A percentile compares a stretch with the other conserved stretches of the same genome.
Conservation (phyloP, 2,329 filamentous ascomycete genomes). For the Aspergillus alliaceus region DNA sequence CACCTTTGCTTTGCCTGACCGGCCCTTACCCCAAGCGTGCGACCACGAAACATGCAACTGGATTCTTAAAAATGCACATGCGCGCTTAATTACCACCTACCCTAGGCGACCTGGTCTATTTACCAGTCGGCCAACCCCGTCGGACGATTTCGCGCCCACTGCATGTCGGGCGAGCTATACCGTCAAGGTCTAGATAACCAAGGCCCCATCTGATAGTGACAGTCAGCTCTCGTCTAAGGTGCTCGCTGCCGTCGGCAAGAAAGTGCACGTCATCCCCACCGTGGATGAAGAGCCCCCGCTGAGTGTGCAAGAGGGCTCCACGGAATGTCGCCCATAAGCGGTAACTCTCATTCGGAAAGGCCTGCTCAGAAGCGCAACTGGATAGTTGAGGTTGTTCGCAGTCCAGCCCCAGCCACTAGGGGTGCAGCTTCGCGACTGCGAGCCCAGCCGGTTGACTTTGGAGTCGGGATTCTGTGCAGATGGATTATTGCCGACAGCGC, state of each 20-base stretch:
- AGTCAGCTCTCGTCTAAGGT: not conserved
- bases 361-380: not conserved
- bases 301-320: not conserved
- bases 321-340: not conserved
- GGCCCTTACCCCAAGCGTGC: not conserved
- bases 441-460: slow-evolving; percentile 9
- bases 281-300: not conserved
- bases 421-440: not conserved
- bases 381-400: not conserved
- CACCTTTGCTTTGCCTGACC: not conserved
- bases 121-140: not conserved
- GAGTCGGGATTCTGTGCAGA: slow-evolving; percentile 1
- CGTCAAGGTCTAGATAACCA: not conserved
- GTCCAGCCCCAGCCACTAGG: not conserved
- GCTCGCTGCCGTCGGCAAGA: not conserved
- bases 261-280: not conserved
- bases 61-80: not conserved
- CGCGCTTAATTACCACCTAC: not conserved
- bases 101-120: not conserved
- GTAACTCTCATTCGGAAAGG: not conserved
- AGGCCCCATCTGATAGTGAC: not conserved
- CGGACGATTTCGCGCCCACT: not conserved
- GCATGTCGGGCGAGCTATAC: not conserved
- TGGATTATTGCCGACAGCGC: slow-evolving; percentile 44
- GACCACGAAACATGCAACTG: not conserved